phyloP scores from a whole-genome alignment of 2,329 filamentous ascomycete species.

The Sporothrix dimorphospora region DNA sequence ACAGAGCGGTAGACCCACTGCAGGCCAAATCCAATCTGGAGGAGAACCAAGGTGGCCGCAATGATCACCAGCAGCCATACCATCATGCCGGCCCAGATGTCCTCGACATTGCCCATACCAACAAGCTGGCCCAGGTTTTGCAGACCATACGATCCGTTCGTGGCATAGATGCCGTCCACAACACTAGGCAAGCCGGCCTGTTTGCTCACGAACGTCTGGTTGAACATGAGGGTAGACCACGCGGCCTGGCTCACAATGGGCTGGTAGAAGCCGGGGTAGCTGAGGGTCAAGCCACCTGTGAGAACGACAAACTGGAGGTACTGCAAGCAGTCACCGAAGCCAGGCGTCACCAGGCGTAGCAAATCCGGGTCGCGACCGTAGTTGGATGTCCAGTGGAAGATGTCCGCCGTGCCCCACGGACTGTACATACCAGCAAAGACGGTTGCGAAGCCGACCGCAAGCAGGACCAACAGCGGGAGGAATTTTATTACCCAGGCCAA shows the following conservation, averaged over 20 bases:
- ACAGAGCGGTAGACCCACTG: constrained; percentile 77
- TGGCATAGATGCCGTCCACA: constrained; percentile 83
- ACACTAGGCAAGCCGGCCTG: constrained; percentile 67
- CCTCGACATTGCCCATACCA: constrained; percentile 73
- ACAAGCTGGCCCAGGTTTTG: constrained; percentile 78
- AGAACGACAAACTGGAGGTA: constrained; percentile 93
- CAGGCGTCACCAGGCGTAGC: constrained; percentile 87
- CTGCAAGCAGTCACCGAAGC: constrained; percentile 94
- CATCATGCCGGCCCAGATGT: constrained; percentile 94
- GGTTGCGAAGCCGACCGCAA: constrained; percentile 81
- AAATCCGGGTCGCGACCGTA: constrained; percentile 93
- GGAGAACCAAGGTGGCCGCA: constrained; percentile 65
- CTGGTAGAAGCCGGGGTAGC: constrained; percentile 93
- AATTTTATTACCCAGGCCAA: constrained; percentile 73
- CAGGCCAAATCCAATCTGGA: constrained; percentile 74
- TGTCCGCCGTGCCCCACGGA: constrained; percentile 88
- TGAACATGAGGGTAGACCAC: constrained; percentile 93
- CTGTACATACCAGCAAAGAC: constrained; percentile 84
- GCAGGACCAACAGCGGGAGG: constrained; percentile 75
- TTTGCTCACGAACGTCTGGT: constrained; percentile 79
- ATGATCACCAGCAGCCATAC: constrained; percentile 85
- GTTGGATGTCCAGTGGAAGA: constrained; percentile 97
- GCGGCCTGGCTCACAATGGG: constrained; percentile 83
- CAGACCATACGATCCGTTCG: constrained; percentile 77
- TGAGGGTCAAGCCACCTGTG: constrained; percentile 82